phyloP scores from a whole-genome alignment of 768 basidiomycete genomes.

The Erythrobasidium yunnanense region DNA sequence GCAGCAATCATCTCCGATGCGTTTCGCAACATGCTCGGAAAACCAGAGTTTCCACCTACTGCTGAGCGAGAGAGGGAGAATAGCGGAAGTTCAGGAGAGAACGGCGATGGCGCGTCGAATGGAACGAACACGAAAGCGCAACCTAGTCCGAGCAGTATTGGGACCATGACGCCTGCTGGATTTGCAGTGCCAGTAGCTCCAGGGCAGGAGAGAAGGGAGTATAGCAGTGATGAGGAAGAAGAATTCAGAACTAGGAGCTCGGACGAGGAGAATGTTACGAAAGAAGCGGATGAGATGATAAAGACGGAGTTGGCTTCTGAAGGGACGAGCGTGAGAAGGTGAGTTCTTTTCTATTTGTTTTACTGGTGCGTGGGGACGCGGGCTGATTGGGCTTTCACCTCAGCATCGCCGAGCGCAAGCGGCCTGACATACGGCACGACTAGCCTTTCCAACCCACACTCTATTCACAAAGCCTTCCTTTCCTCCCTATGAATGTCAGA shows the following conservation, averaged over 20 bases:
- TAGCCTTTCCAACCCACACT: not conserved
- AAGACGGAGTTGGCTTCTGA: constrained; percentile 74
- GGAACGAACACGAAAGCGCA: not conserved
- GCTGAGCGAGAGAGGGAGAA: not conserved
- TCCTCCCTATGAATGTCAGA: too few species aligned
- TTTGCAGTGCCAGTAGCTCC: not conserved
- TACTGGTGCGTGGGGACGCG: not conserved
- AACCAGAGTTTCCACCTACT: constrained; percentile 57
- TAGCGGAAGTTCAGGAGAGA: not conserved
- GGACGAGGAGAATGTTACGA: constrained; percentile 9
- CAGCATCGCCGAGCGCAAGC: constrained; percentile 8
- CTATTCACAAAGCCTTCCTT: too few species aligned
- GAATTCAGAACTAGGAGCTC: constrained; percentile 32
- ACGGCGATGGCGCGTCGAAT: not conserved
- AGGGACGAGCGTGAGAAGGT: constrained; percentile 70
- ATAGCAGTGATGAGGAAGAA: constrained; percentile 37
- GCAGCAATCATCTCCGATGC: constrained; percentile 89
- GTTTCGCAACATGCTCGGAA: constrained; percentile 74
- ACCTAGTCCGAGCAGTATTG: not conserved
- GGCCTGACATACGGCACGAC: constrained; percentile 7
- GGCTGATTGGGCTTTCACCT: not conserved
- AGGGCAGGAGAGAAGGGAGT: constrained; percentile 15
- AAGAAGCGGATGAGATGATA: constrained; percentile 44
- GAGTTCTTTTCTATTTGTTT: not conserved
- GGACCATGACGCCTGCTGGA: not conserved